phyloP scores from a whole-genome alignment of 202 grass and related monocot genomes.

The Dendrocalamus latiflorus region DNA sequence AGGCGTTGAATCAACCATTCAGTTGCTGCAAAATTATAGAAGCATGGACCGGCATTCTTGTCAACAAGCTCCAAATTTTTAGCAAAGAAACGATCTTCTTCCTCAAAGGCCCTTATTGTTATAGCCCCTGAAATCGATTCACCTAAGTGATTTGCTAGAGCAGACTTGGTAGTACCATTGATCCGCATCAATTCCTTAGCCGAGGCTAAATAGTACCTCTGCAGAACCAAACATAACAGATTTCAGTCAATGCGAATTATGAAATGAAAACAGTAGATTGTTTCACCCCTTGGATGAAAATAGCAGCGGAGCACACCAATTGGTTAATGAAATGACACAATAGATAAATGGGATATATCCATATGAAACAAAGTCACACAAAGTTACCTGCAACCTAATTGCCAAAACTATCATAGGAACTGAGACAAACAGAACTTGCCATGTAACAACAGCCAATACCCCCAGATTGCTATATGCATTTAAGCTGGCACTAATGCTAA shows the following conservation, averaged over 20 bases:
- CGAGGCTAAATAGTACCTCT: slow-evolving; percentile 86
- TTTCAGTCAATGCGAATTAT: background rate
- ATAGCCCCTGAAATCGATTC: slow-evolving; percentile 83
- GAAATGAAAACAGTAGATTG: background rate
- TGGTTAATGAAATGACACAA: slow-evolving; percentile 3
- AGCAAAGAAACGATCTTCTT: slow-evolving; percentile 83
- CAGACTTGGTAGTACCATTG: slow-evolving; percentile 93
- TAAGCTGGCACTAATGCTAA: slow-evolving; percentile 51
- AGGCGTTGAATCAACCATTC: slow-evolving; percentile 91
- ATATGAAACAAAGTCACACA: background rate
- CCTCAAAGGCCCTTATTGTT: slow-evolving; percentile 77
- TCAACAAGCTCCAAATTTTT: slow-evolving; percentile 76
- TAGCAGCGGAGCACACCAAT: slow-evolving; percentile 1
- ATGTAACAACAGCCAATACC: slow-evolving; percentile 80
- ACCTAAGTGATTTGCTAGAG: slow-evolving; percentile 74
- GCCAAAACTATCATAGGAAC: slow-evolving; percentile 66
- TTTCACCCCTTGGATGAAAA: background rate
- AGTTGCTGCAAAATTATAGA: slow-evolving; percentile 78
- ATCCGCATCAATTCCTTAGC: slow-evolving; percentile 95
- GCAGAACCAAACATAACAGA: slow-evolving; percentile 14
- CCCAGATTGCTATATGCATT: slow-evolving; percentile 75
- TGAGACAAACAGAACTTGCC: slow-evolving; percentile 79
- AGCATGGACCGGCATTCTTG: slow-evolving; percentile 76
- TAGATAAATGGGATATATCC: background rate
- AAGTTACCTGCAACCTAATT: slow-evolving; percentile 70